Conservation (phyloP, 163 green algal species). For the Botryococcus braunii region DNA sequence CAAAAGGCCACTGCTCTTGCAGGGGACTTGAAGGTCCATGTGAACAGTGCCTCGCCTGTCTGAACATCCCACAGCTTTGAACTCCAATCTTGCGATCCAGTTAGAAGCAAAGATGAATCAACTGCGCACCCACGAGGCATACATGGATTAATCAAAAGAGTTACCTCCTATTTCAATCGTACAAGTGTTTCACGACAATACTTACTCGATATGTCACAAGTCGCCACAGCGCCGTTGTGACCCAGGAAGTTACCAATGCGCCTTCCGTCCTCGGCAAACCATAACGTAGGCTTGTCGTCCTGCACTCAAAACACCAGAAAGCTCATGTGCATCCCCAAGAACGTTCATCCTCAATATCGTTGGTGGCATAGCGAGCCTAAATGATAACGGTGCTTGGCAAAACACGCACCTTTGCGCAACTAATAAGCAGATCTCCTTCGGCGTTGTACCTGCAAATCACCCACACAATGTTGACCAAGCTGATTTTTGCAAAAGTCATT, state of each 20-base stretch:
- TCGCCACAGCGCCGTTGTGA: constrained; percentile 94
- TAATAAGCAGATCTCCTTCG: constrained; percentile 90
- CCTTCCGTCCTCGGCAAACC: constrained; percentile 79
- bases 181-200: neutral
- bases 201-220: constrained; percentile 66
- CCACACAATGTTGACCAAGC: neutral
- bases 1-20: constrained; percentile 72
- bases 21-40: constrained; percentile 74
- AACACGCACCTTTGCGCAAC: constrained; percentile 75
- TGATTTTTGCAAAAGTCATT: neutral
- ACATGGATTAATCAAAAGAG: constrained; percentile 8
- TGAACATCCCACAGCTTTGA: constrained; percentile 65
- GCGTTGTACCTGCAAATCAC: constrained; percentile 69
- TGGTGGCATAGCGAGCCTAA: neutral
- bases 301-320: constrained; percentile 7
- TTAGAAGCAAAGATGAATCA: constrained; percentile 74
- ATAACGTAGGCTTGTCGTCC: constrained; percentile 68
- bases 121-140: constrained; percentile 27
- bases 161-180: neutral
- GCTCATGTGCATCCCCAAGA: neutral
- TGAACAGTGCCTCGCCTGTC: constrained; percentile 57
- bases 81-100: constrained; percentile 76
- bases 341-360: neutral
- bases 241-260: constrained; percentile 91
- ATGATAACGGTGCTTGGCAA: neutral